These are phyloP conservation scores for Colletotrichum gloeosporioides DNA, from an alignment of 2,329 filamentous ascomycete genomes.

Conservation along the genomic window DNA sequence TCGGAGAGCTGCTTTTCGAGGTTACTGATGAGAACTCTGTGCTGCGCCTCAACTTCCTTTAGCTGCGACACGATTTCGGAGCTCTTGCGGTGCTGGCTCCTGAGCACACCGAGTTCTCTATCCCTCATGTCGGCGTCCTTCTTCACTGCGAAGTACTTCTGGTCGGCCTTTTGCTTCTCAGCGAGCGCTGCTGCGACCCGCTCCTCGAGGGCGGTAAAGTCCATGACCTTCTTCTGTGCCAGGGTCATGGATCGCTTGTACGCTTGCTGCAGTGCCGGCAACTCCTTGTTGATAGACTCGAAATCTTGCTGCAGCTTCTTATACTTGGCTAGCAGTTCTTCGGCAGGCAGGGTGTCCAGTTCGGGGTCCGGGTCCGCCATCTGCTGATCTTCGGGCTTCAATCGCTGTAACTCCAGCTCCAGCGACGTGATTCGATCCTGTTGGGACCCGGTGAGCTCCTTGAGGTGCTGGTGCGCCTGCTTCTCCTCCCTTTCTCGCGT, in stretches of 20 bases:
- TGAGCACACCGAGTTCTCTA: conserved; percentile 78
- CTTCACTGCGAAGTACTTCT: conserved; percentile 96
- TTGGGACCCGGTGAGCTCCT: conserved; percentile 79
- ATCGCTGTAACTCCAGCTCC: conserved; percentile 80
- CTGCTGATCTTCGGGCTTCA: conserved; percentile 58
- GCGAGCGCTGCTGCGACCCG: conserved; percentile 75
- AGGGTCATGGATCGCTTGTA: conserved; percentile 89
- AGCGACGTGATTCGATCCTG: conserved; percentile 82
- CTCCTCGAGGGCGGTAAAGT: conserved; percentile 78
- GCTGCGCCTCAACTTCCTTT: conserved; percentile 86
- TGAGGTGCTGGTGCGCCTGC: conserved; percentile 73
- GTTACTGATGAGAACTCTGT: conserved; percentile 77
- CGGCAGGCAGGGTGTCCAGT: conserved; percentile 65
- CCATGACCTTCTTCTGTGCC: conserved; percentile 85
- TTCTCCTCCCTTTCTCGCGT: conserved; percentile 79
- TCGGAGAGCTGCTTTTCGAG: conserved; percentile 92
- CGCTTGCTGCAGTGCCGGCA: conserved; percentile 87
- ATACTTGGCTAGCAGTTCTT: conserved; percentile 78
- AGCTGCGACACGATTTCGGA: conserved; percentile 92
- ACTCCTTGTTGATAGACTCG: conserved; percentile 82
- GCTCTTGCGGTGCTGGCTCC: conserved; percentile 85
- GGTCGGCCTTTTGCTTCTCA: conserved; percentile 95
- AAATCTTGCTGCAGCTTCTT: conserved; percentile 80
- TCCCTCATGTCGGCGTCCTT: conserved; percentile 90
- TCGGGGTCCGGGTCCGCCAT: conserved; percentile 51